These are phyloP conservation scores for Annulohypoxylon truncatum DNA, from an alignment of 2,329 filamentous ascomycete species.

Conservation along the genomic window DNA sequence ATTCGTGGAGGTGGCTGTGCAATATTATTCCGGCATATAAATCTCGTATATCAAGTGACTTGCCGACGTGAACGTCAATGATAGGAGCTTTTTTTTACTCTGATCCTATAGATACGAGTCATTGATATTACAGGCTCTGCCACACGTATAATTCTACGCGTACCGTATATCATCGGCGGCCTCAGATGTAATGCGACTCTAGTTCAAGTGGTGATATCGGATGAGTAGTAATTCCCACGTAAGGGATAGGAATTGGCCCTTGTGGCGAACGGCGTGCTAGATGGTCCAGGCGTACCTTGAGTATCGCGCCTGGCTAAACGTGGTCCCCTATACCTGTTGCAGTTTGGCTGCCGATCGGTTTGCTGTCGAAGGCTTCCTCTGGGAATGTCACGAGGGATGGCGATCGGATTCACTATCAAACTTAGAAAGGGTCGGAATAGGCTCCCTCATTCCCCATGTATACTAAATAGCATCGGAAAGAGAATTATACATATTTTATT, in stretches of 20 bases:
- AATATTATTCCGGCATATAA: conserved; percentile 2
- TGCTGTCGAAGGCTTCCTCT: background rate
- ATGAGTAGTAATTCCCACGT: conserved; percentile 1
- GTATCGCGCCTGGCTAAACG: conserved; percentile 1
- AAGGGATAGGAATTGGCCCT: background rate
- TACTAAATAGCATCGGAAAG: background rate
- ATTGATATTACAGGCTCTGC: background rate
- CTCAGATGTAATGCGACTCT: background rate
- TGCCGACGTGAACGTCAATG: background rate
- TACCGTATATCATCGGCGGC: background rate
- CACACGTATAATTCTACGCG: background rate
- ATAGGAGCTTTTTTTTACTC: background rate
- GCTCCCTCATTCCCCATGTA: background rate
- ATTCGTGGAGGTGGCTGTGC: conserved; percentile 42
- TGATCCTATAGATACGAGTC: background rate
- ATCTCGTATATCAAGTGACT: conserved; percentile 40
- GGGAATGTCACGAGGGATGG: background rate
- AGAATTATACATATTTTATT: background rate
- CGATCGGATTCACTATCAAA: background rate
- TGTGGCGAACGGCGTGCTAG: background rate
- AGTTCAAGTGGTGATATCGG: background rate
- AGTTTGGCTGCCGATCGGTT: background rate
- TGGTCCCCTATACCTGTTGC: background rate
- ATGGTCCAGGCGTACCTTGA: background rate
- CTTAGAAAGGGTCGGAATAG: background rate